Conservation (phyloP, 2,329 filamentous ascomycete species). For the Exophiala spinifera region DNA sequence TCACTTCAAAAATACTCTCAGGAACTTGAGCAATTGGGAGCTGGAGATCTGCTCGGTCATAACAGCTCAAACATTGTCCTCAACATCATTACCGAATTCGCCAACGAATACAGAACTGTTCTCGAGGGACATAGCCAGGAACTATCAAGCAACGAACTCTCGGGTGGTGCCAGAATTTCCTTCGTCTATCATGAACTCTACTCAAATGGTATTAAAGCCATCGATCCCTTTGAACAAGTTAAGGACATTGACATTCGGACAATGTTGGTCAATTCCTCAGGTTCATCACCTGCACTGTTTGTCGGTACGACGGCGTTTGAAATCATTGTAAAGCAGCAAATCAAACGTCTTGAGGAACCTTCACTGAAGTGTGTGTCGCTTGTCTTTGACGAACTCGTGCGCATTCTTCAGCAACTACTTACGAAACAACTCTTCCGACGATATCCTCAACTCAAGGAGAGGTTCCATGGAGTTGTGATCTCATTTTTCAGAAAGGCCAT, state of each 20-base stretch:
- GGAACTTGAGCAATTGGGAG: conserved; percentile 75
- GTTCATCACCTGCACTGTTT: conserved; percentile 91
- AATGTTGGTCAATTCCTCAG: conserved; percentile 98
- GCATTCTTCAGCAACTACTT: conserved; percentile 86
- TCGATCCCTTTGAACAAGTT: conserved; percentile 95
- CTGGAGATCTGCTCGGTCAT: conserved; percentile 89
- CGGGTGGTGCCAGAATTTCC: conserved; percentile 94
- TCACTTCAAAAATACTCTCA: conserved; percentile 87
- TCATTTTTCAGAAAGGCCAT: conserved; percentile 96
- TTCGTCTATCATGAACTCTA: conserved; percentile 99
- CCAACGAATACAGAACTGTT: conserved; percentile 94
- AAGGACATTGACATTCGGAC: conserved; percentile 98
- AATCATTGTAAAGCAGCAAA: conserved; percentile 97
- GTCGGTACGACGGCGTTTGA: conserved; percentile 98
- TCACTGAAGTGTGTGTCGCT: conserved; percentile 96
- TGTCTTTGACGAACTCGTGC: conserved; percentile 95
- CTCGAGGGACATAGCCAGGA: conserved; percentile 96
- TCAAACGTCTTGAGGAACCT: conserved; percentile 92
- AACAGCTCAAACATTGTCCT: conserved; percentile 90
- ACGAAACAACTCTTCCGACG: conserved; percentile 85
- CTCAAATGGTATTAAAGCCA: conserved; percentile 92
- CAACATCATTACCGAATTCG: conserved; percentile 98
- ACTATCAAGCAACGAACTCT: conserved; percentile 88
- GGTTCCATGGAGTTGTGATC: conserved; percentile 90
- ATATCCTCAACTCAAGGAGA: conserved; percentile 94